A percentile compares a stretch with the other conserved stretches of the same genome.
These are phyloP conservation scores for Aureobasidium namibiae DNA, from an alignment of 2,329 filamentous ascomycete species.

Conservation along the genomic window DNA sequence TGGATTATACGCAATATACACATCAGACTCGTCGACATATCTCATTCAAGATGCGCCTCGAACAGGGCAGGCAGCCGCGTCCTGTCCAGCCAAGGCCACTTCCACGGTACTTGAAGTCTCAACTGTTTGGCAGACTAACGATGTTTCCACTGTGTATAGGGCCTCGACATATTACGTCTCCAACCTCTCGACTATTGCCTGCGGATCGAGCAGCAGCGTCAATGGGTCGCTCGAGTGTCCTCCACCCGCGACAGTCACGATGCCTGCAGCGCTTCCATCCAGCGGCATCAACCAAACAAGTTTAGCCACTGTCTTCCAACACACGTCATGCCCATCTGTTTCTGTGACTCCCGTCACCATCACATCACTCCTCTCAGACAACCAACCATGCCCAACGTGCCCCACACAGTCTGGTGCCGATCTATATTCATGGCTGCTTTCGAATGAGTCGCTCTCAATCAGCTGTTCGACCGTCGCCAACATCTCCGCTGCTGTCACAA, in stretches of 20 bases:
- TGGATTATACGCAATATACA: neutral
- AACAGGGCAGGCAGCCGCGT: neutral
- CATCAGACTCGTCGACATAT: constrained; percentile 4
- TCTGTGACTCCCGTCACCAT: neutral
- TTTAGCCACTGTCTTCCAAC: neutral
- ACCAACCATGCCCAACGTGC: neutral
- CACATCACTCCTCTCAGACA: neutral
- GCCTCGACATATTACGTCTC: constrained; percentile 10
- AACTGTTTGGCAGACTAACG: constrained; percentile 8
- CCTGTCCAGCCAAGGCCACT: neutral
- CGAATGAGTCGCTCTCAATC: neutral
- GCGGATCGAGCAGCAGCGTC: neutral
- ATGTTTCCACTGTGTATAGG: constrained; percentile 9
- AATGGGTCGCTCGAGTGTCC: neutral
- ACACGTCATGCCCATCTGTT: neutral
- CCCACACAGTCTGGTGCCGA: neutral
- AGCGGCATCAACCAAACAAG: neutral
- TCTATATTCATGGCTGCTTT: neutral
- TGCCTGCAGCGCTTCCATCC: neutral
- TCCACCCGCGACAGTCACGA: neutral
- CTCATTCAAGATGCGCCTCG: neutral
- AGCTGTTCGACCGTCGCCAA: neutral
- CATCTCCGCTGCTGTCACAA: neutral
- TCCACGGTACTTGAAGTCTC: constrained; percentile 5
- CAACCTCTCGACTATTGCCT: constrained; percentile 2